Conservation (phyloP, 305 asterid genomes). For the Fraxinus paxiana region DNA sequence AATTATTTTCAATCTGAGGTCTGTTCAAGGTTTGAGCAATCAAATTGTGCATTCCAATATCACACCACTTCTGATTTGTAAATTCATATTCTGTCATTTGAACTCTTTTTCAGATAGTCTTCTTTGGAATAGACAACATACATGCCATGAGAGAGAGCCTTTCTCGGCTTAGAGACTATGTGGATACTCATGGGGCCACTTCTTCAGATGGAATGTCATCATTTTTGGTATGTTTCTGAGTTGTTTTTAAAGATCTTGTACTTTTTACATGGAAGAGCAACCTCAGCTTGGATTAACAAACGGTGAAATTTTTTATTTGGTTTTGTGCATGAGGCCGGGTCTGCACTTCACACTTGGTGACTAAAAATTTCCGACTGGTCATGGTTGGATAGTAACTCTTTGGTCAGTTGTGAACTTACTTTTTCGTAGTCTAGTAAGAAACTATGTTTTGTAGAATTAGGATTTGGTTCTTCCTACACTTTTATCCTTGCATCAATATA, state of each 20-base stretch:
- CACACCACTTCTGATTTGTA: slow-evolving; percentile 5
- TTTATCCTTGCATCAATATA: neutral
- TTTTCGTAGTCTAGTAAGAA: neutral
- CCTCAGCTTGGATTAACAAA: slow-evolving; percentile 12
- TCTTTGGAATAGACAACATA: slow-evolving; percentile 95
- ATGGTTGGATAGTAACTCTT: neutral
- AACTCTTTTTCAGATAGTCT: slow-evolving; percentile 61
- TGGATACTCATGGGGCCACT: slow-evolving; percentile 89
- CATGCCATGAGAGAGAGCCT: slow-evolving; percentile 98
- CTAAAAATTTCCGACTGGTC: neutral
- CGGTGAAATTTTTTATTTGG: neutral
- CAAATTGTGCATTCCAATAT: slow-evolving; percentile 14
- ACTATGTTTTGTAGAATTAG: neutral
- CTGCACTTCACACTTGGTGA: neutral
- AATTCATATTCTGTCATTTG: slow-evolving; percentile 22
- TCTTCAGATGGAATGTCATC: slow-evolving; percentile 98
- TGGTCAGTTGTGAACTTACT: neutral
- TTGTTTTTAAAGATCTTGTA: slow-evolving; percentile 14
- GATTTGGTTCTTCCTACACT: slow-evolving; percentile 3
- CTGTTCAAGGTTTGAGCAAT: slow-evolving; percentile 31
- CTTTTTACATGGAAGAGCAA: slow-evolving; percentile 7
- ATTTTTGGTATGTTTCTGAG: slow-evolving; percentile 61
- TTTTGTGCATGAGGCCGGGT: neutral
- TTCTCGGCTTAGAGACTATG: slow-evolving; percentile 81
- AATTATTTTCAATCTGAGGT: slow-evolving; percentile 95